Conservation (phyloP, 257 asterid genomes). For the Fraxinus excelsior region DNA sequence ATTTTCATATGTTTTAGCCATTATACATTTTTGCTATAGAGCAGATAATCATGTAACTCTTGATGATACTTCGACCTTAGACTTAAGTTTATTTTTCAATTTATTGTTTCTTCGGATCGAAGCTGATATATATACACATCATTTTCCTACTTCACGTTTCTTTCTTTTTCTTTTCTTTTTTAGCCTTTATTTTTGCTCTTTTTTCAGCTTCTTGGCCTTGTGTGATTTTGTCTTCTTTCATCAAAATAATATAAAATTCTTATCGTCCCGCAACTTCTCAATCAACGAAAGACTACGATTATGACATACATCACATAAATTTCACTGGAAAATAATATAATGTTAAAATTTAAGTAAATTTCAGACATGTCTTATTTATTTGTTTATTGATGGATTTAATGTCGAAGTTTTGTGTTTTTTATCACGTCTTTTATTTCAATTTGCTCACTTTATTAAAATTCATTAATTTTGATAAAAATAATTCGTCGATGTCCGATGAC, state of each 20-base stretch:
- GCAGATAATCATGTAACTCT: background rate
- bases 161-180: background rate
- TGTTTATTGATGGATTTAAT: background rate
- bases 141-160: background rate
- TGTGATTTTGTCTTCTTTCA: conserved; percentile 6
- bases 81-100: no score
- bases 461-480: no score
- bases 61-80: background rate
- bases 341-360: no score
- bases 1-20: no score
- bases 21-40: background rate
- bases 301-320: background rate
- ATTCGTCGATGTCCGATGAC: no score
- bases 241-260: background rate
- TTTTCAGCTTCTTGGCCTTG: background rate
- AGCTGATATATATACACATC: background rate
- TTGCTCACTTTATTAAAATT: no score
- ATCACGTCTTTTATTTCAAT: no score
- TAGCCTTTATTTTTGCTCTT: background rate
- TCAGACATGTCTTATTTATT: no score
- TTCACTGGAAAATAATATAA: background rate
- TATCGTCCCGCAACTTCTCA: background rate
- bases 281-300: background rate
- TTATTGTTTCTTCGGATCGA: conserved; percentile 13
- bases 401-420: no score